phyloP scores from a whole-genome alignment of 179 eudicot genomes.

The Spinacia oleracea region DNA sequence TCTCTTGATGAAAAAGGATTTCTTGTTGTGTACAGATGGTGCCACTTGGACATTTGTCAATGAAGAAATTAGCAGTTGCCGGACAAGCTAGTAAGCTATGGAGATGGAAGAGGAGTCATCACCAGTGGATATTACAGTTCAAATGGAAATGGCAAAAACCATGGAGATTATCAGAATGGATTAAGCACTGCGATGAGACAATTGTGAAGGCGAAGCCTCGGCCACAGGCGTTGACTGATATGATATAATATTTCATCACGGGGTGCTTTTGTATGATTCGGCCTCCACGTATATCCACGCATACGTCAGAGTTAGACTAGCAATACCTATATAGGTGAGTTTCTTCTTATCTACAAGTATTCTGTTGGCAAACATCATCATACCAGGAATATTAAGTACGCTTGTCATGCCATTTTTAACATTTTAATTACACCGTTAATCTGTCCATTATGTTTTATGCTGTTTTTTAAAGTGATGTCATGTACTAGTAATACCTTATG shows the following conservation, averaged over 20 bases:
- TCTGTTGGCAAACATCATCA: background rate
- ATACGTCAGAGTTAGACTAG: constrained; percentile 28
- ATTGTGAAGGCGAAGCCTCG: constrained; percentile 81
- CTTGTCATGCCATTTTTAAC: background rate
- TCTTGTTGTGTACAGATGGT: constrained; percentile 68
- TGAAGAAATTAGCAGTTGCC: constrained; percentile 78
- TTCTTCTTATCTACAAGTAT: constrained; percentile 22
- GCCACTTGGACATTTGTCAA: constrained; percentile 77
- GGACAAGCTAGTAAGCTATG: constrained; percentile 94
- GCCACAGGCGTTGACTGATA: constrained; percentile 63
- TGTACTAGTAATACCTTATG: background rate
- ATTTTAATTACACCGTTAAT: background rate
- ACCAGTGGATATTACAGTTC: constrained; percentile 94
- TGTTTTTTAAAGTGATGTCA: background rate
- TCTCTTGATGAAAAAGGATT: background rate
- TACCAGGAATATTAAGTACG: background rate
- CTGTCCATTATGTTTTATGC: background rate
- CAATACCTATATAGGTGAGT: constrained; percentile 34
- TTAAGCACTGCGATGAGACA: constrained; percentile 95
- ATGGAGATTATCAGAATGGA: constrained; percentile 95
- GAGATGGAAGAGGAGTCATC: constrained; percentile 99
- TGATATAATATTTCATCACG: constrained; percentile 31
- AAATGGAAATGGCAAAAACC: constrained; percentile 99
- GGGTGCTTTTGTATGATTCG: constrained; percentile 25
- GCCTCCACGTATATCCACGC: constrained; percentile 33